Evolutionary conservation across 352 stramenopile genomes (phyloP).

Genomic region (Discostella stelligera): DNA sequence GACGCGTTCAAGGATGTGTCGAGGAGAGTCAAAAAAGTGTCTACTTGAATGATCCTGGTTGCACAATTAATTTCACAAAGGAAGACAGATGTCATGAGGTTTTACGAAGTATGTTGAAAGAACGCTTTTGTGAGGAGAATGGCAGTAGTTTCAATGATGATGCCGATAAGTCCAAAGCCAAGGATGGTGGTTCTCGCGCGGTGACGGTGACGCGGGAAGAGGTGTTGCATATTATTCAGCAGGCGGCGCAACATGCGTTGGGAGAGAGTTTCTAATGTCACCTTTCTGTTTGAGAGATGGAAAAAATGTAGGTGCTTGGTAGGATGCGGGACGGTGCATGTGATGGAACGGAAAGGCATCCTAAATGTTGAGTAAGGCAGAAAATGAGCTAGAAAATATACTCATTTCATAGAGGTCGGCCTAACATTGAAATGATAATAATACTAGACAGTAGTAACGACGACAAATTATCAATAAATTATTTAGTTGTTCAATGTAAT

Average conservation of each 20-base stretch:
- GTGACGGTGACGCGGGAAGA: conserved; percentile 33
- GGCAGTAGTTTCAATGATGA: conserved; percentile 1
- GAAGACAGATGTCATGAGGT: conserved; percentile 64
- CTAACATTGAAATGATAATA: no score
- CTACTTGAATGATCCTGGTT: conserved; percentile 90
- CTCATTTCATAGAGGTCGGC: no score
- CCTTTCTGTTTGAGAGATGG: background rate
- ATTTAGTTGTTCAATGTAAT: no score
- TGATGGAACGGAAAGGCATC: background rate
- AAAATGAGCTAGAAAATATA: no score
- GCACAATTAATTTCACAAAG: conserved; percentile 78
- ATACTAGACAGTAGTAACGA: no score
- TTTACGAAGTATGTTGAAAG: conserved; percentile 70
- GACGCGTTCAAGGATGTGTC: conserved; percentile 89
- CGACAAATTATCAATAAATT: no score
- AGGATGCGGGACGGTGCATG: no score
- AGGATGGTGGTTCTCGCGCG: conserved; percentile 17
- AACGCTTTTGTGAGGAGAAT: conserved; percentile 47
- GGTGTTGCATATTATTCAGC: conserved; percentile 26
- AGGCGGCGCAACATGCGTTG: background rate
- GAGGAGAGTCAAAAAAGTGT: conserved; percentile 90
- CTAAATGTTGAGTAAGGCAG: no score
- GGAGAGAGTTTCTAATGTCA: background rate
- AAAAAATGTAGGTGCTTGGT: background rate
- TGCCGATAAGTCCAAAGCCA: background rate